Conservation (phyloP, 2,329 filamentous ascomycete species). For the Sphaceloma murrayae region DNA sequence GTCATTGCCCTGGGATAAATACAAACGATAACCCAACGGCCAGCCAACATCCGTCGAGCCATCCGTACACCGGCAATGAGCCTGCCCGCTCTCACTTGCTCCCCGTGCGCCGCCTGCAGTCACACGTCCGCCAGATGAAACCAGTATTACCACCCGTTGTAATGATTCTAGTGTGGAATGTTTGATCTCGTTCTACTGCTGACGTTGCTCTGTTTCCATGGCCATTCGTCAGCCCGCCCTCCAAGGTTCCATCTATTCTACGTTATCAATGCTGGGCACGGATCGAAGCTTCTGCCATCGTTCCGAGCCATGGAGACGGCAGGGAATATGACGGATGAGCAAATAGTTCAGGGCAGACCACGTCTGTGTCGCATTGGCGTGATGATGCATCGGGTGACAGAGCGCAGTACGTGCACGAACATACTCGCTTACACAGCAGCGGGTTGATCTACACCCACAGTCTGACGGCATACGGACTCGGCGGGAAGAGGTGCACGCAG, state of each 20-base stretch:
- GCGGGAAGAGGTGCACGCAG: background rate
- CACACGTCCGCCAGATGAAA: slow-evolving; percentile 11
- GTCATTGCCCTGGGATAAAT: too few relatives aligned
- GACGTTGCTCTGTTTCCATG: background rate
- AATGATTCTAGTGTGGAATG: slow-evolving; percentile 12
- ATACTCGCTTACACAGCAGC: slow-evolving; percentile 6
- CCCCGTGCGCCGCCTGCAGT: slow-evolving; percentile 9
- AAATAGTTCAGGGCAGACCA: slow-evolving; percentile 4
- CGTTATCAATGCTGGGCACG: background rate
- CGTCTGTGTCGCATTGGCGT: slow-evolving; percentile 8
- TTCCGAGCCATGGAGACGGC: slow-evolving; percentile 2
- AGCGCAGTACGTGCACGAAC: slow-evolving; percentile 9
- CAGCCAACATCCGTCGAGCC: slow-evolving; percentile 13
- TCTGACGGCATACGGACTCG: background rate
- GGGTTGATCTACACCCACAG: background rate
- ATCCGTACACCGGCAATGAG: slow-evolving; percentile 13
- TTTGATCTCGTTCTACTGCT: slow-evolving; percentile 7
- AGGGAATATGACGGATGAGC: background rate
- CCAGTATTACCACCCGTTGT: slow-evolving; percentile 15
- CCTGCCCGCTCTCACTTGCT: background rate
- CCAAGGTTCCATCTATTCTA: slow-evolving; percentile 10
- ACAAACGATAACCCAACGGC: slow-evolving; percentile 14
- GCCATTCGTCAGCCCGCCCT: slow-evolving; percentile 4
- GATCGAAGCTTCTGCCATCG: slow-evolving; percentile 12
- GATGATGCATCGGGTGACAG: slow-evolving; percentile 12